Evolutionary conservation across 2,329 filamentous ascomycete species (phyloP), one percentile per base, ranked within the genome.

Genomic region (Paracoccidioides brasiliensis): DNA sequence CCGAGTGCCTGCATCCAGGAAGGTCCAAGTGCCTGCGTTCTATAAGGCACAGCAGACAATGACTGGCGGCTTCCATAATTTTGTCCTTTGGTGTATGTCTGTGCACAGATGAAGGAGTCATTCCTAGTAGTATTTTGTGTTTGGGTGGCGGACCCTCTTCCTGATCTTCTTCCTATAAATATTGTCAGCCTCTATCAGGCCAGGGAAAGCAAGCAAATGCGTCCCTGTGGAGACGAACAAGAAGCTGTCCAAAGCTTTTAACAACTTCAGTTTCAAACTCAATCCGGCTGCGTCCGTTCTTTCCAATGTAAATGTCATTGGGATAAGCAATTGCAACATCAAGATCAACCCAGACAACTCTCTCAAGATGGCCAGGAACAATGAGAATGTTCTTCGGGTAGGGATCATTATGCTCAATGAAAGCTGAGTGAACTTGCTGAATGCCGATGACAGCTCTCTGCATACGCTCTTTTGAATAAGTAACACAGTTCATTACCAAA

Each of bases 311-410:
- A n/a, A 33, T 40, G 2, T 30, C 28, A 30, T 43, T 41, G 35
- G 33, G 43, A 48, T 54, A 48, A 48, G 40, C 35, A 54, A 45
- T 45, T 37, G 43, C 1, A 54, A 54, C 43, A 49, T 54, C 53
- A 48, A 49, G 54, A 57, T 57, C 56, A 43, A 57, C 33, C 56
- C 56, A 57, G 15, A 57, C 14, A 55, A 57, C 49, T 42, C 56
- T 55, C 37, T 50, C 56, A 12, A 30, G 28, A 32, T 45, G 5
- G 10, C 43, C 15, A 46, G 56, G 57, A 41, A 60, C 45, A 50
- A 60, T 59, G 48, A 57, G 6, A 37, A 59, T 56, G 40, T 60
- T 60, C 55, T 59, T 60, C 12, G 57, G 55, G 54, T 58, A 59
- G 37, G 52, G 51, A 48, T 59, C 59, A 56, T 59, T 60, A 44